Conservation (phyloP, 2,329 filamentous ascomycete species). For the Penicillium sp. region DNA sequence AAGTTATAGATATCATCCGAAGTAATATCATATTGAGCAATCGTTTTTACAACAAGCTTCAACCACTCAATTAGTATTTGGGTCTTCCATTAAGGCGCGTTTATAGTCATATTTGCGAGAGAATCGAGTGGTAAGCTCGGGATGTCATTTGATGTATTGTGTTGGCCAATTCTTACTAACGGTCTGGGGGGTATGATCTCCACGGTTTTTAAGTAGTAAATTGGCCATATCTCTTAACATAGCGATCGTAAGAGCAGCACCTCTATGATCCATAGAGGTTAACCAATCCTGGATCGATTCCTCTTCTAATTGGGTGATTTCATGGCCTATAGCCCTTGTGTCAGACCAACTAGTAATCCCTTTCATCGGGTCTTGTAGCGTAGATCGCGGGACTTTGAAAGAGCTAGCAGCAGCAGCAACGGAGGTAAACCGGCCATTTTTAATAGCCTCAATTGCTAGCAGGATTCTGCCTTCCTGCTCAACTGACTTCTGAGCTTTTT, state of each 20-base stretch:
- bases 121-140: background rate
- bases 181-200: background rate
- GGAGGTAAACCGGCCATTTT: background rate
- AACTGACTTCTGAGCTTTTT: background rate
- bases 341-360: background rate
- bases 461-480: background rate
- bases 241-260: background rate
- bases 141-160: background rate
- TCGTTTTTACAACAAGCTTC: background rate
- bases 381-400: background rate
- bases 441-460: conserved; percentile 8
- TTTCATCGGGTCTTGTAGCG: background rate
- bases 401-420: conserved; percentile 1
- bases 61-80: background rate
- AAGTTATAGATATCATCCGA: too few relatives aligned
- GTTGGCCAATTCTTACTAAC: background rate
- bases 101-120: conserved; percentile 1
- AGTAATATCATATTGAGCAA: background rate
- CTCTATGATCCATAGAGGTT: background rate
- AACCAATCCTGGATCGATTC: background rate
- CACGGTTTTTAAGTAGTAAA: background rate
- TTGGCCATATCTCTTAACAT: conserved; percentile 2
- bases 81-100: background rate
- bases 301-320: conserved; percentile 4
- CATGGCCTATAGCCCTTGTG: background rate